Conservation (phyloP, 2,329 filamentous ascomycete genomes). For the Sordariomycetes sp. region DNA sequence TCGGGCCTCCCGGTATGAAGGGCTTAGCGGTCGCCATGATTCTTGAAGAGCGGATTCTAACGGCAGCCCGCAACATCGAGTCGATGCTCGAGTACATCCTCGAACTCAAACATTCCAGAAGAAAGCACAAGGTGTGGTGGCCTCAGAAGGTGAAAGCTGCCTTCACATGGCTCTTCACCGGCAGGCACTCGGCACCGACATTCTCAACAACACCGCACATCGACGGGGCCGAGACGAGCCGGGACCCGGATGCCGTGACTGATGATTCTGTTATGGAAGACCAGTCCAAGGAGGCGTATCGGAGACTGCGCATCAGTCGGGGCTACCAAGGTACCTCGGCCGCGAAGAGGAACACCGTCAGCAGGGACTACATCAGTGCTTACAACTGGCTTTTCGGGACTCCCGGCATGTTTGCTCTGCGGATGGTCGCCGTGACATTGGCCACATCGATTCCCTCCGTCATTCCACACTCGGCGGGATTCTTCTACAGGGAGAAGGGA, state of each 20-base stretch:
- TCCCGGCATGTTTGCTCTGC: conserved; percentile 34
- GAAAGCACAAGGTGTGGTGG: conserved; percentile 28
- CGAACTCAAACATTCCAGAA: conserved; percentile 23
- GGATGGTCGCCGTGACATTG: conserved; percentile 37
- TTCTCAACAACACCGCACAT: conserved; percentile 9
- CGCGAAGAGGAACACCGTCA: conserved; percentile 10
- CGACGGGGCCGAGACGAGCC: background rate
- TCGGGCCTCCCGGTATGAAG: conserved; percentile 17
- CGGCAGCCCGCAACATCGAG: conserved; percentile 15
- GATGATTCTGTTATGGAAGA: conserved; percentile 18
- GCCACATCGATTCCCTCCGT: conserved; percentile 30
- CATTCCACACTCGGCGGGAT: conserved; percentile 32
- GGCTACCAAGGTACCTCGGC: conserved; percentile 3
- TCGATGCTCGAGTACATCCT: conserved; percentile 25
- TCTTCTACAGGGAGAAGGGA: conserved; percentile 42
- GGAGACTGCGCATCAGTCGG: background rate
- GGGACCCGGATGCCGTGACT: conserved; percentile 3
- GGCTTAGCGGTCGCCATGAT: conserved; percentile 37
- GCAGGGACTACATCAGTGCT: conserved; percentile 14
- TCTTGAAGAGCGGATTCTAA: conserved; percentile 31
- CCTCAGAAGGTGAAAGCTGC: conserved; percentile 29
- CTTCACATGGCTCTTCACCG: conserved; percentile 24
- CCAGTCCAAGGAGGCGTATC: conserved; percentile 19
- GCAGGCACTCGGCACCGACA: conserved; percentile 8
- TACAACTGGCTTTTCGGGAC: conserved; percentile 32